Conservation (phyloP, 2,329 filamentous ascomycete genomes). For the Chaetomium strumarium region DNA sequence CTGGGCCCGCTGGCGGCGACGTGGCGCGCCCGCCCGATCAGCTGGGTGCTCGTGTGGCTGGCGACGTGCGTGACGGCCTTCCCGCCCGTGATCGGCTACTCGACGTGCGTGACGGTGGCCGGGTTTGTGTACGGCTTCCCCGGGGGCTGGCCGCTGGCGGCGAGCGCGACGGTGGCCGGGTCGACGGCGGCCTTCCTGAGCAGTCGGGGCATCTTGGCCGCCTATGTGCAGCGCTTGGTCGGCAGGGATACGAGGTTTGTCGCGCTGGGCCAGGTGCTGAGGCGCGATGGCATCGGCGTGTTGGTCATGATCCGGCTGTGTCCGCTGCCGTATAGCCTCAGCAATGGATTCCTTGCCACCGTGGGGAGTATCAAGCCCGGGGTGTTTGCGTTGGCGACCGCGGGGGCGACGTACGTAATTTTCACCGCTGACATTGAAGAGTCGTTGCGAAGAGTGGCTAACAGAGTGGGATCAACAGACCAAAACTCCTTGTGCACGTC, state of each 20-base stretch:
- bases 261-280: slow-evolving; percentile 79
- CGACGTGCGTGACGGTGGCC: slow-evolving; percentile 56
- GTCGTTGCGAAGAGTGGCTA: too few species aligned
- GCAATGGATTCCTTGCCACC: slow-evolving; percentile 90
- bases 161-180: slow-evolving; percentile 70
- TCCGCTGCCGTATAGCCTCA: slow-evolving; percentile 85
- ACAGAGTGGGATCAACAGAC: slow-evolving; percentile 37
- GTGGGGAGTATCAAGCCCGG: slow-evolving; percentile 78
- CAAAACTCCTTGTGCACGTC: slow-evolving; percentile 85
- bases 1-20: slow-evolving; percentile 66
- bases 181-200: slow-evolving; percentile 74
- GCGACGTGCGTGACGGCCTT: slow-evolving; percentile 73
- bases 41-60: slow-evolving; percentile 70
- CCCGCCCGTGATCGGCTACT: slow-evolving; percentile 84
- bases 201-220: slow-evolving; percentile 70
- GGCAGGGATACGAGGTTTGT: slow-evolving; percentile 81
- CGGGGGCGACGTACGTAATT: slow-evolving; percentile 58
- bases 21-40: slow-evolving; percentile 69
- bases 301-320: slow-evolving; percentile 89
- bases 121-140: slow-evolving; percentile 53
- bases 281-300: slow-evolving; percentile 83
- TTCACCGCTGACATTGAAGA: too few species aligned
- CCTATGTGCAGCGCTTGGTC: slow-evolving; percentile 74
- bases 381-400: slow-evolving; percentile 75
- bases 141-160: slow-evolving; percentile 74